These are phyloP conservation scores for Pichia pseudocactophila DNA, from an alignment of 805 yeast genomes.

Conservation along the genomic window DNA sequence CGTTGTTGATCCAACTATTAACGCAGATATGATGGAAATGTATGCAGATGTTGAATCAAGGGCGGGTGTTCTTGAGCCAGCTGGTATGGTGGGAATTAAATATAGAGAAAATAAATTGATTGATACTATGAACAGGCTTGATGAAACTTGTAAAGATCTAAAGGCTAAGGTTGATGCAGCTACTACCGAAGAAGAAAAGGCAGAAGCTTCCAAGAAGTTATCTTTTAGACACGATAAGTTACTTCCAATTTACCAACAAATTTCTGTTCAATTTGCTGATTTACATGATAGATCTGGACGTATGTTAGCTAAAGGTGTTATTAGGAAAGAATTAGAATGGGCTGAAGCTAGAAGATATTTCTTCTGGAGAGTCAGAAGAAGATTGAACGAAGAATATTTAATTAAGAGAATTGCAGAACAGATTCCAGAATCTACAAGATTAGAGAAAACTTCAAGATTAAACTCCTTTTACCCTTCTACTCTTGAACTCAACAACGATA, in stretches of 20 bases:
- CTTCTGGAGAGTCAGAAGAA: slow-evolving; percentile 98
- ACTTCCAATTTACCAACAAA: slow-evolving; percentile 83
- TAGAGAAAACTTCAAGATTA: slow-evolving; percentile 79
- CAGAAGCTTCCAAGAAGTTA: slow-evolving; percentile 55
- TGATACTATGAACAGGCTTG: slow-evolving; percentile 88
- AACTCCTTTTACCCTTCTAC: slow-evolving; percentile 78
- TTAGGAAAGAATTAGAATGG: slow-evolving; percentile 82
- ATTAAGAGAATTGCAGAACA: slow-evolving; percentile 63
- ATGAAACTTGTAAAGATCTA: slow-evolving; percentile 60
- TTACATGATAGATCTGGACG: slow-evolving; percentile 96
- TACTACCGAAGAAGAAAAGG: slow-evolving; percentile 55
- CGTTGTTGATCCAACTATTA: slow-evolving; percentile 97
- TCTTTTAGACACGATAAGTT: slow-evolving; percentile 70
- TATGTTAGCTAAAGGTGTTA: slow-evolving; percentile 91
- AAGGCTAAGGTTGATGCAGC: slow-evolving; percentile 47
- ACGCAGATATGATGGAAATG: slow-evolving; percentile 98
- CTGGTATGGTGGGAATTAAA: slow-evolving; percentile 98
- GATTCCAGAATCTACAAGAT: slow-evolving; percentile 49
- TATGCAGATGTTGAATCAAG: slow-evolving; percentile 93
- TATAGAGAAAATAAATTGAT: slow-evolving; percentile 88
- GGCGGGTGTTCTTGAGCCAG: slow-evolving; percentile 98
- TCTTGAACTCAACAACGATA: slow-evolving; percentile 62
- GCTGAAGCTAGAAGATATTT: slow-evolving; percentile 83
- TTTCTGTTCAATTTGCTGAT: slow-evolving; percentile 94
- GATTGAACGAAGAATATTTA: slow-evolving; percentile 86